Evolutionary conservation across 148 eudicot genomes (phyloP).

Genomic region (Rhododendron williamsianum): DNA sequence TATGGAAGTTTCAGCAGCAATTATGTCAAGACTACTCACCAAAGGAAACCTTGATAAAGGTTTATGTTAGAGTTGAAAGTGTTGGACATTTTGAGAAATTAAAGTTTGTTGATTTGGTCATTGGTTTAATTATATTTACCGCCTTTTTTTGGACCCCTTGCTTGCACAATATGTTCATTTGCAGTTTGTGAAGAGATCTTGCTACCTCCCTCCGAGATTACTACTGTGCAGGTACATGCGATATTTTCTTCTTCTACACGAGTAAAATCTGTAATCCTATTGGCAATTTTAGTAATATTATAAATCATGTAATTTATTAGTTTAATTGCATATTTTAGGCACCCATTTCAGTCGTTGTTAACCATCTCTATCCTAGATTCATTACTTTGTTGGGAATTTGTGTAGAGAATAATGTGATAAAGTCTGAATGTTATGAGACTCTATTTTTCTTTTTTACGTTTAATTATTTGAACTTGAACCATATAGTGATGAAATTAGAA

Average conservation of each 20-base stretch:
- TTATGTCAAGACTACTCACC: slow-evolving; percentile 64
- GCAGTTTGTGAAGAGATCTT: slow-evolving; percentile 79
- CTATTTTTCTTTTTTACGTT: background rate
- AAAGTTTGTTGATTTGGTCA: too few species aligned
- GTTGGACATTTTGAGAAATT: background rate
- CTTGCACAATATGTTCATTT: slow-evolving; percentile 20
- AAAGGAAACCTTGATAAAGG: slow-evolving; percentile 73
- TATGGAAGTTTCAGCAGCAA: slow-evolving; percentile 58
- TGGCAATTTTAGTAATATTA: background rate
- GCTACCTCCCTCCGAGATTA: slow-evolving; percentile 74
- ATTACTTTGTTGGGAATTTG: background rate
- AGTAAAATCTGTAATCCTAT: background rate
- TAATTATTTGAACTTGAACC: background rate
- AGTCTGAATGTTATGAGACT: background rate
- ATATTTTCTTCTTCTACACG: background rate
- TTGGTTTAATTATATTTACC: background rate
- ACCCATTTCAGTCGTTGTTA: background rate
- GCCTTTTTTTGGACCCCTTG: background rate
- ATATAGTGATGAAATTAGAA: background rate
- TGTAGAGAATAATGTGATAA: background rate
- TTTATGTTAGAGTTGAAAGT: slow-evolving; percentile 2
- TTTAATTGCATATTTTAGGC: background rate
- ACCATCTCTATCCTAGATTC: background rate
- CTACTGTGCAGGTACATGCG: slow-evolving; percentile 60
- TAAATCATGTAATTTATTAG: background rate